These are phyloP conservation scores for Microstroma glucosiphilum DNA, from an alignment of 1,284 basidiomycete genomes.

Conservation along the genomic window DNA sequence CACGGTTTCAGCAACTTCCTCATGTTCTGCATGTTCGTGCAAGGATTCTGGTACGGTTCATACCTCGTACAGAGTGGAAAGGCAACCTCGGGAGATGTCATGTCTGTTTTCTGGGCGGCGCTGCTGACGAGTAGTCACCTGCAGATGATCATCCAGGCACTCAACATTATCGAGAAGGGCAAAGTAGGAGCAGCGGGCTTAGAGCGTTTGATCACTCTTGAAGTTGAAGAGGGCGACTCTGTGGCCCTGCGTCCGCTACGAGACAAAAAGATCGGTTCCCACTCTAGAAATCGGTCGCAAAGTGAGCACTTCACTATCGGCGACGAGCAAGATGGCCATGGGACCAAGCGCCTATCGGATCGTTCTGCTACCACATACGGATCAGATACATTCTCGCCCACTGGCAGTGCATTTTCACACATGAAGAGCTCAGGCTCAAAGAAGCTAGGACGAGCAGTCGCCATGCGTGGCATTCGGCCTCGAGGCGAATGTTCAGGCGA, in stretches of 20 bases:
- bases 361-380: background rate
- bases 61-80: slow-evolving; percentile 72
- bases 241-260: background rate
- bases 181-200: slow-evolving; percentile 75
- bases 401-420: background rate
- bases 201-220: slow-evolving; percentile 5
- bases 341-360: background rate
- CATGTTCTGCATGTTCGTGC: slow-evolving; percentile 46
- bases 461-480: slow-evolving; percentile 30
- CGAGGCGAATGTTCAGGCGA: slow-evolving; percentile 59
- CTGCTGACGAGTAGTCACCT: slow-evolving; percentile 78
- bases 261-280: background rate
- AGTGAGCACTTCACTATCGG: too few species aligned
- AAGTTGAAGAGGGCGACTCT: background rate
- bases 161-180: slow-evolving; percentile 73
- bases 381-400: slow-evolving; percentile 10
- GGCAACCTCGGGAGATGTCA: slow-evolving; percentile 68
- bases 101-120: slow-evolving; percentile 95
- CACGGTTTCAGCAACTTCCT: slow-evolving; percentile 53
- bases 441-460: background rate
- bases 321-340: too few species aligned
- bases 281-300: background rate
- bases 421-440: background rate
- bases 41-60: slow-evolving; percentile 92
- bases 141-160: slow-evolving; percentile 74